Base-by-base conservation (phyloP, 768 basidiomycete genomes). In the Termitomyces sp. region DNA sequence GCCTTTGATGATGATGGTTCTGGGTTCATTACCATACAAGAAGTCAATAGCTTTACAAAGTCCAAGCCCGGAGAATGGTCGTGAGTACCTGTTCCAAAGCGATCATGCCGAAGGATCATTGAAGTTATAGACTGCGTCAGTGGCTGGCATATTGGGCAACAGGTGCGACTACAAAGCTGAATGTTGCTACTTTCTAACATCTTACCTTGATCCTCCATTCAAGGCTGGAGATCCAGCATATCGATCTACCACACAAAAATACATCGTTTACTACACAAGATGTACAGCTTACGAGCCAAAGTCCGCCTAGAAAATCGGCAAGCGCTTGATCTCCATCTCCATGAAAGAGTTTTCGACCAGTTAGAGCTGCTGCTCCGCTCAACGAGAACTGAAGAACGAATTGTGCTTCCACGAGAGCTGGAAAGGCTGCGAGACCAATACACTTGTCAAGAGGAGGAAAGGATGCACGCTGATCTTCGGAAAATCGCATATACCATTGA, bases 1-100 rank as follows among this genome's bases (percentile, higher is more conserved):
- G 47, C 56, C 28, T 50, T 57, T 12, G 56, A 57, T 43, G 56
- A 57, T 23, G 56, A 57, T 32, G 56, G 56, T 10, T 57, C 56
- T 4, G 49, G 56, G 9, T 50, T 57, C 16, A 50, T 57, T 2
- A 57, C 12, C 30, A 50, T 50, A 30, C 40, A 33, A 4, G 56
- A 57, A 40, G 26, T 50, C 2, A 57, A 57, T 14, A 23, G 4
- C 49, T 57, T 57, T 33, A 50, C 56, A n/a, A 43, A 13, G 0
- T 50, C 32, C 28, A 48, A 48, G n/a, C 56, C 56, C 6, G 16
- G 30, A 23, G 23, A 23, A 23, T 23, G 23, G 23, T 23, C 23
- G 23, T 23, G 23, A 23, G 23, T 23, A 23, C 23, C 23, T 23
- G 23, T 23, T 23, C 23, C 23, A 23, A 23, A 23, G 23, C 23